A percentile compares a stretch with the other conserved stretches of the same genome.
Conservation (phyloP, 495 filamentous ascomycete species). For the Hypoxylon fragiforme region DNA sequence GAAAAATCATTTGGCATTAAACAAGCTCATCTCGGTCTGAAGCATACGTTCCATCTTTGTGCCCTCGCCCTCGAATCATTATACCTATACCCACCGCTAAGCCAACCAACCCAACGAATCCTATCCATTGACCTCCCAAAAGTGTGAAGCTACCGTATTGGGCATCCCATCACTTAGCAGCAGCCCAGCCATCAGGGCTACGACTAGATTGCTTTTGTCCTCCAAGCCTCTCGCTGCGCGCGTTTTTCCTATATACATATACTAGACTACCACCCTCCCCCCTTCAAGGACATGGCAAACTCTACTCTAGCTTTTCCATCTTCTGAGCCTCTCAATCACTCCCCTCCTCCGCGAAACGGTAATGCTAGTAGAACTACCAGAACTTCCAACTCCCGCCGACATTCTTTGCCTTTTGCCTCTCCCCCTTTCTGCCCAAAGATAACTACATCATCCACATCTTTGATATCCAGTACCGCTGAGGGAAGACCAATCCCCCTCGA, state of each 20-base stretch:
- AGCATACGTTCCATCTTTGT: constrained; percentile 22
- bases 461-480: constrained; percentile 50
- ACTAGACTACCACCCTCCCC: neutral
- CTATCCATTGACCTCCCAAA: constrained; percentile 7
- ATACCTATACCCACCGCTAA: constrained; percentile 3
- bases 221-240: constrained; percentile 4
- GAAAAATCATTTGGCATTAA: constrained; percentile 1
- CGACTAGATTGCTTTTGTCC: constrained; percentile 3
- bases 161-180: constrained; percentile 12
- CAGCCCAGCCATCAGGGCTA: too few species aligned
- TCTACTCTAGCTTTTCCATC: constrained; percentile 1
- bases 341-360: constrained; percentile 4
- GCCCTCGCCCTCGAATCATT: constrained; percentile 24
- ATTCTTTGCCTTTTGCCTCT: constrained; percentile 42
- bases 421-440: constrained; percentile 44
- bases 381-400: constrained; percentile 13
- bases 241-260: constrained; percentile 15
- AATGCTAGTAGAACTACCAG: neutral
- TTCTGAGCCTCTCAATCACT: constrained; percentile 12
- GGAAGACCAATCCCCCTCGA: constrained; percentile 50
- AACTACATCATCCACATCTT: constrained; percentile 46
- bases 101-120: constrained; percentile 9
- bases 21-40: constrained; percentile 21
- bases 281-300: constrained; percentile 26
- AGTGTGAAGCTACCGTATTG: constrained; percentile 23